Base-by-base conservation (phyloP, 192 early-diverging fungal genomes). In the Backusella circina region DNA sequence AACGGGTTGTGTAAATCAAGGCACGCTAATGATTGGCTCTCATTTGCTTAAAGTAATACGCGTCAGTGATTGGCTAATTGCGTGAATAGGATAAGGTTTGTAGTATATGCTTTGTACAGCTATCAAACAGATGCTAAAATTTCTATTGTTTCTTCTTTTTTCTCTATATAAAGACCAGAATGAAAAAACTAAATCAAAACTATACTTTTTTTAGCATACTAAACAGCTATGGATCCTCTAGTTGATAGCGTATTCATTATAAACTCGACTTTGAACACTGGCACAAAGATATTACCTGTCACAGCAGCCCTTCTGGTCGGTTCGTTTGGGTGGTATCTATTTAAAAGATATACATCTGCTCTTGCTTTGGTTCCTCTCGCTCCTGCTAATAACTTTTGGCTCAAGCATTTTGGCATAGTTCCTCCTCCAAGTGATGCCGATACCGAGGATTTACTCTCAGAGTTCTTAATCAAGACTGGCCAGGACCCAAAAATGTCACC, bases 371-470 rank as follows among this genome's bases (percentile, higher is more conserved):
- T 72, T 32, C 50, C 75, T 54, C 39, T 74, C 13, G 66, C 75
- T 57, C 31, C 36, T 10, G 50, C 21, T 15, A 71, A 67, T 7
- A 76, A 66, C 38, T 74, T 81, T 39, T 77, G 75, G 75, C 70
- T 74, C 26, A 65, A 50, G 16, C 32, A 74, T 23, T 65, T 81
- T 70, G 79, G 79, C 5, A 31, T 74, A 0, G 75, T 76, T 38
- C 79, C 79, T 28, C 79, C 79, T 30, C 75, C 79, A 18, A 73
- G 21, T 51, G 75, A 81, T 31, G 16, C 23, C 2, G 79, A 81
- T 18, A 33, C 37, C 1, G 36, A 37, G 39, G 79, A 81, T 67
- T 30, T 39, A 0, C 54, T 81, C 7, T 81, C 79, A 15, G 44
- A 73, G 0, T 77, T 81, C 44, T 61, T 81, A 5, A 74, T 81